These are phyloP conservation scores for Fusarium cyanostomum DNA, from an alignment of 2,329 filamentous ascomycete genomes.

Conservation along the genomic window DNA sequence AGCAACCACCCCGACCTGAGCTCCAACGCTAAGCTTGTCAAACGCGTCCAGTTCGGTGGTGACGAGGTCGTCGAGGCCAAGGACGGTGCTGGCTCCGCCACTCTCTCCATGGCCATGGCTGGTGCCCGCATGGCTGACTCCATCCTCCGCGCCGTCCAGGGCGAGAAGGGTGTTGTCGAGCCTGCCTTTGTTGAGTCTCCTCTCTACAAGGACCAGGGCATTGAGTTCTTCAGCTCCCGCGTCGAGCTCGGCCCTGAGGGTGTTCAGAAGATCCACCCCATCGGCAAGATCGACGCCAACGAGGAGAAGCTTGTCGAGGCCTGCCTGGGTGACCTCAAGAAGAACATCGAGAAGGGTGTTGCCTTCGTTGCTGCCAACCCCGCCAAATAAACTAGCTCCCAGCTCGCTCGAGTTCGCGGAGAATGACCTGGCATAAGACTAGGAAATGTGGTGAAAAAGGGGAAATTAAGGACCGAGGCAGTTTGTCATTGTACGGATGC, in stretches of 20 bases:
- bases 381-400: slow-evolving; percentile 59
- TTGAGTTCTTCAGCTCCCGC: slow-evolving; percentile 95
- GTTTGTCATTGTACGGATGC: slow-evolving; percentile 25
- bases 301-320: slow-evolving; percentile 92
- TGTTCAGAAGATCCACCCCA: slow-evolving; percentile 89
- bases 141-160: slow-evolving; percentile 89
- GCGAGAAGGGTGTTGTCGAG: slow-evolving; percentile 95
- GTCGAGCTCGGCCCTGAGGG: slow-evolving; percentile 97
- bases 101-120: slow-evolving; percentile 98
- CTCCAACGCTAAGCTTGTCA: slow-evolving; percentile 81
- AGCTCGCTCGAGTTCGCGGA: slow-evolving; percentile 8
- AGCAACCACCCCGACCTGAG: slow-evolving; percentile 85
- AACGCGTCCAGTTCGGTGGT: slow-evolving; percentile 98
- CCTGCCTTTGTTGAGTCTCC: slow-evolving; percentile 97
- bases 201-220: slow-evolving; percentile 97
- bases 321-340: slow-evolving; percentile 84
- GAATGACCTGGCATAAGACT: slow-evolving; percentile 4
- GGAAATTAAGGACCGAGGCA: slow-evolving; percentile 18
- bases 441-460: slow-evolving; percentile 28
- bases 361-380: slow-evolving; percentile 68
- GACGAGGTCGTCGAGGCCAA: slow-evolving; percentile 99
- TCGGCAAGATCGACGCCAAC: slow-evolving; percentile 83
- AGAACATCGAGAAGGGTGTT: slow-evolving; percentile 95
- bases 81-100: slow-evolving; percentile 96
- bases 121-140: slow-evolving; percentile 87